A percentile compares a stretch with the other conserved stretches of the same genome.
Evolutionary conservation across 768 basidiomycete species (phyloP).

Genomic region (Lyophyllum shimeji): DNA sequence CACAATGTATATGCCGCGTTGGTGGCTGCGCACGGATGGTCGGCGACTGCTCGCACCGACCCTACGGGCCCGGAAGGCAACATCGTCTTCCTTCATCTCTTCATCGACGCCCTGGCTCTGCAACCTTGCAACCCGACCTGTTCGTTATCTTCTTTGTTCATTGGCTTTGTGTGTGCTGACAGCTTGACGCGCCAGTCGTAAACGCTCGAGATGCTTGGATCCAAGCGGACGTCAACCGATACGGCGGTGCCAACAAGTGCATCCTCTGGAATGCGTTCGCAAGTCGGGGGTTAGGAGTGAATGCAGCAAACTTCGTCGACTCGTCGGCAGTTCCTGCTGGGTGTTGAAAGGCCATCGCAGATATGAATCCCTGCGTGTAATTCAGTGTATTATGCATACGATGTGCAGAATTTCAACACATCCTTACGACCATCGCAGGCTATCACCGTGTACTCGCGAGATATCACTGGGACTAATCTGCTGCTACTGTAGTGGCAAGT

Average conservation of each 20-base stretch:
- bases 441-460: no score
- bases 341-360: conserved; percentile 19
- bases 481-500: no score
- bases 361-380: no score
- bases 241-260: conserved; percentile 43
- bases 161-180: no score
- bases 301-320: conserved; percentile 27
- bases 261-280: conserved; percentile 46
- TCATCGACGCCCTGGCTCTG: conserved; percentile 46
- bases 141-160: no score
- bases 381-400: no score
- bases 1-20: conserved; percentile 41
- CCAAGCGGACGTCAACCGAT: conserved; percentile 51
- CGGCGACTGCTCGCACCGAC: conserved; percentile 35
- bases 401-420: no score
- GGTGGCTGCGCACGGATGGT: conserved; percentile 31
- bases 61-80: conserved; percentile 40
- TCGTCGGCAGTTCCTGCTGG: conserved; percentile 26
- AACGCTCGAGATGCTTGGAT: conserved; percentile 51
- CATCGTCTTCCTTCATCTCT: conserved; percentile 46
- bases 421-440: no score
- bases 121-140: conserved; percentile 49
- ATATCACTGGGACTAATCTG: no score
- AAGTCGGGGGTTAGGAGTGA: conserved; percentile 44
- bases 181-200: no score